Percentiles rank a stretch among this genome's conserved stretches.
These are phyloP conservation scores for Cymbopogon flexuosus DNA, from an alignment of 202 grass and related monocot genomes.

Conservation along the genomic window DNA sequence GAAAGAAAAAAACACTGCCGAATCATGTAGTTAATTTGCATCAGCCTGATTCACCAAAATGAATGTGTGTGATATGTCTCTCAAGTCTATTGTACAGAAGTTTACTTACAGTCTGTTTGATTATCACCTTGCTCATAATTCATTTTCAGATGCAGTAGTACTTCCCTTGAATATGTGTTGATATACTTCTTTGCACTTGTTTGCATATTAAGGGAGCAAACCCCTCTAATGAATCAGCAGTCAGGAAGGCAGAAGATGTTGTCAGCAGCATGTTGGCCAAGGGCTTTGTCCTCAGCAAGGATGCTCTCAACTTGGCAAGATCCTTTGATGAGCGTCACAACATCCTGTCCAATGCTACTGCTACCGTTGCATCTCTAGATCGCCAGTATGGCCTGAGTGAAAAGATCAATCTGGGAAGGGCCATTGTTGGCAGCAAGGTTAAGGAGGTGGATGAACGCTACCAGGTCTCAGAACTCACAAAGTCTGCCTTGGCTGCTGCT, in stretches of 20 bases:
- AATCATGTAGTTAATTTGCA: constrained; percentile 20
- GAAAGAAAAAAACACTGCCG: neutral
- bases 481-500: constrained; percentile 61
- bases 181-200: constrained; percentile 22
- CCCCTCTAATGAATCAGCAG: constrained; percentile 48
- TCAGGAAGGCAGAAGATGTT: constrained; percentile 93
- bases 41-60: neutral
- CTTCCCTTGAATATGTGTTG: neutral
- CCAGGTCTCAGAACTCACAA: constrained; percentile 74
- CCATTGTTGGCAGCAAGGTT: constrained; percentile 71
- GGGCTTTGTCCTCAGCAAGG: constrained; percentile 89
- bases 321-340: constrained; percentile 79
- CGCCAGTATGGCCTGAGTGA: constrained; percentile 72
- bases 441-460: constrained; percentile 76
- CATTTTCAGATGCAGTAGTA: neutral
- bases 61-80: neutral
- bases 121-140: neutral
- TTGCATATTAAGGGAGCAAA: constrained; percentile 40
- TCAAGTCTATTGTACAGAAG: neutral
- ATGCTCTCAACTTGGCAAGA: constrained; percentile 69
- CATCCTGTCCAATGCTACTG: constrained; percentile 68
- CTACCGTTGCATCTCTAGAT: constrained; percentile 70
- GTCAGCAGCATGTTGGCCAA: constrained; percentile 96
- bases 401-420: constrained; percentile 67
- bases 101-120: neutral